phyloP scores from a whole-genome alignment of 176 grass and related monocot species.

The Oryza coarctata region DNA sequence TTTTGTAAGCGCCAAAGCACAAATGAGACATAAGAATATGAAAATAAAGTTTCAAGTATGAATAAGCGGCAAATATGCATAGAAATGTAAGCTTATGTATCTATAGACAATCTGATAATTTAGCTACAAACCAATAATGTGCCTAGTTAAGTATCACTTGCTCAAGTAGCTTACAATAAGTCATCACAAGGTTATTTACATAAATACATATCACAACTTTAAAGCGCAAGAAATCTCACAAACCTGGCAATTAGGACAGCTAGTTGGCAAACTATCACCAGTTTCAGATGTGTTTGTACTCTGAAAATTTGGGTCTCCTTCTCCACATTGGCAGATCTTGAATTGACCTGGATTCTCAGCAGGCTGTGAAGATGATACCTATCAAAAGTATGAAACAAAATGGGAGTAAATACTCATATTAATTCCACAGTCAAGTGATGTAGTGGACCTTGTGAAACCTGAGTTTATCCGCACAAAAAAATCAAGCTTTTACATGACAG shows the following conservation, averaged over 20 bases:
- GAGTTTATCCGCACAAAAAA: neutral
- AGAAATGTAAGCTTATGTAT: constrained; percentile 28
- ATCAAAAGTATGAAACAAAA: constrained; percentile 36
- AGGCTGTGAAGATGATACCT: constrained; percentile 68
- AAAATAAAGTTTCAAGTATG: constrained; percentile 39
- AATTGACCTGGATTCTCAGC: constrained; percentile 59
- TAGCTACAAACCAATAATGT: neutral
- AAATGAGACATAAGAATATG: constrained; percentile 6
- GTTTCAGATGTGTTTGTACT: constrained; percentile 54
- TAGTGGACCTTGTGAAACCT: constrained; percentile 13
- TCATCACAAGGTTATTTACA: constrained; percentile 5
- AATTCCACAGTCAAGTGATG: neutral
- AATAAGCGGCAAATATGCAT: constrained; percentile 18
- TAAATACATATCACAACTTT: neutral
- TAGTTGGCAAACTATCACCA: constrained; percentile 52
- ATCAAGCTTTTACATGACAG: constrained; percentile 12
- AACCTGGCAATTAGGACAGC: constrained; percentile 79
- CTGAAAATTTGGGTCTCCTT: constrained; percentile 73
- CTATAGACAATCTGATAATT: neutral
- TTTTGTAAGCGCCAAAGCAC: constrained; percentile 1
- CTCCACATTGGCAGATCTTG: constrained; percentile 70
- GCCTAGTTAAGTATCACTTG: neutral
- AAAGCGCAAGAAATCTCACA: constrained; percentile 32
- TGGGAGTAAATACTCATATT: constrained; percentile 19
- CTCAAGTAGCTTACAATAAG: neutral